Base-by-base conservation (phyloP, 768 basidiomycete genomes). In the Dacryopinax primogenitus region DNA sequence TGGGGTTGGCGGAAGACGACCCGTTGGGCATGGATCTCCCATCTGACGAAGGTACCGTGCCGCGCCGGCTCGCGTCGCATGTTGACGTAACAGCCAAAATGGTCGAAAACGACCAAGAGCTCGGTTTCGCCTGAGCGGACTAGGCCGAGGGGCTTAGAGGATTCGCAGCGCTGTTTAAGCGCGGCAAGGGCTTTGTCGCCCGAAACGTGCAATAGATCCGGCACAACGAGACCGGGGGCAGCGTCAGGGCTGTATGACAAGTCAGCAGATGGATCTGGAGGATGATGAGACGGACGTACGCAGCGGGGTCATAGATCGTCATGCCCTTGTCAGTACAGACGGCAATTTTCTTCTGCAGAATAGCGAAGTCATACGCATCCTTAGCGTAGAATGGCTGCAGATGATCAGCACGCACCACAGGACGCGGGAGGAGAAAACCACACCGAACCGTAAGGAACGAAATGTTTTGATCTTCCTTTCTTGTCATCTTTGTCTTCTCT, bases 101-200 rank as follows among this genome's bases (percentile, higher is more conserved):
- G 90, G 67, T 92, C 87, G 68, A 86, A 92, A 36, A 92, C 72
- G 13, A 91, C 81, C 67, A 92, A 74, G 23, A 88, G 74, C 71
- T 90, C 87, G 26, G 75, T 73, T 2, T 75, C 70, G 61, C 79
- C 78, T 6, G 78, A 78, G 51, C 83, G 81, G 4, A 89, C 76
- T 34, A 91, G 74, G 4, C 90, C 90, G 2, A 92, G 77, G 1
- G 86, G 82, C 70, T 80, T 87, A 28, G 82, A 77, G 18, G 72
- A 72, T 34, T 85, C 83, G 63, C 86, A 78, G 18, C 81, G 82
- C 15, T 73, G 69, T 74, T 87, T 90, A 63, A 92, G 80, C 23
- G 74, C 72, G 33, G 77, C 73, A 74, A 82, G 76, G 1, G 80
- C 73, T 16, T 76, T 65, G 69, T 78, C 78, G 39, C 70, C 64